Base-by-base conservation (phyloP, 495 filamentous ascomycete species). In the Elaphomyces granulatus region DNA sequence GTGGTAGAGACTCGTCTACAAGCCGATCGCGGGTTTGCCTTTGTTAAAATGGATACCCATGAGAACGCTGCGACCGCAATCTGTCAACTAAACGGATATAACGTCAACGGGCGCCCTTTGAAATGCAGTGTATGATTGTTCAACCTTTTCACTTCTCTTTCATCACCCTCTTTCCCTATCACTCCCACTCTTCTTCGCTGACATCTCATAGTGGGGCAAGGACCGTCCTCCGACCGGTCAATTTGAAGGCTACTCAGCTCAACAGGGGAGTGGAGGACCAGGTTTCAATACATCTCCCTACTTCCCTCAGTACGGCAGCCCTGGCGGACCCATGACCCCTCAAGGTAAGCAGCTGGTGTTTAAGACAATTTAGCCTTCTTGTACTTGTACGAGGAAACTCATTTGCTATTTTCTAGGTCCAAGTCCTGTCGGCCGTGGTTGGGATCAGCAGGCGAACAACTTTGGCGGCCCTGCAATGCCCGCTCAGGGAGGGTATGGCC, bases 41-140 rank as follows among this genome's bases (percentile, higher is more conserved):
- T 99, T 54, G 81, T 99, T 60, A 99, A 99, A 72, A 95, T 99
- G 88, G 90, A 96, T 50, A 82, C 78, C 3, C 90, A 99, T 46
- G 90, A 99, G 58, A 94, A 96, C 61, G 90, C 90, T 7, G 87
- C 90, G 12, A 94, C 90, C 83, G 85, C 90, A 14, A 99, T 99
- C 53, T 99, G 90, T 60, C 88, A 95, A 51, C 65, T 99, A 42
- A 95, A 82, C 50, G 86, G 87, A 7, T 95, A 94, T 60, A 90
- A 94, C 52, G 90, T 99, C 49, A 94, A 99, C 51, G 90, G 90
- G 19, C 82, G 90, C 50, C 92, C 90, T 37, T 59, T 99, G 50
- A 99, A 99, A 71, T 99, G 90, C 72, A 95, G 88, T 60, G 88
- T 95, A 77, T 59, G 85, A 28, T 6, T 28, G 6, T n/a, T n/a